Base-by-base conservation (phyloP, 1,284 basidiomycete genomes). In the Thelephora terrestris region DNA sequence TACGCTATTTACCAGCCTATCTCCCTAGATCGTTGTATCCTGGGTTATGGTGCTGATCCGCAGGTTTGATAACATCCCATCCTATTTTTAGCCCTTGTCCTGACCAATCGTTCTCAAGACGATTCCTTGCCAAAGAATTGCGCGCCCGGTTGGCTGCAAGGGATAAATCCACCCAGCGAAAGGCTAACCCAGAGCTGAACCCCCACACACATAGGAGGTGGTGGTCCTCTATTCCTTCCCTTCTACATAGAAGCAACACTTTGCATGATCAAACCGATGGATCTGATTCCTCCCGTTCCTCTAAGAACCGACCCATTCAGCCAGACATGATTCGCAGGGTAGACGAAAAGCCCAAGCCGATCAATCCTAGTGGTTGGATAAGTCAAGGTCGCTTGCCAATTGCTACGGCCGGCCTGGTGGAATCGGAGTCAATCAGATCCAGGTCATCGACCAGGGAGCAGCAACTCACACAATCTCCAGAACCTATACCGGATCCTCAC, bases 251-350 rank as follows among this genome's bases (percentile, higher is more conserved):
- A 32, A 32, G 5, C 9, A 32, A 6, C 29, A 32, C 29, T 12
- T 14, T 32, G 29, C 29, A 32, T 32, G 29, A 12, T 16, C 14
- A 32, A 18, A 21, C 16, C 43, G 43, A 37, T 37, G 45, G 25
- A 39, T 14, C 18, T 20, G 43, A 37, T 14, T n/a, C 39, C 40
- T 34, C 2, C 24, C 36, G 24, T 20, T 21, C 14, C 16, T 27
- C 32, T 60, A 57, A 42, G 48, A 45, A 23, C 34, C 59, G 58
- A 36, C 72, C 65, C 46, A 50, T 91, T 17, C 67, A 74, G 40
- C 71, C 81, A 23, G 80, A 86, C 52, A 92, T 93, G 89, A 88
- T 94, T 52, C 78, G 80, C 42, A 71, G 89, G 40, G 73, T 88
- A 62, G 82, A 89, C 49, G 73, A 77, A 47, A 79, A 79, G 1